A percentile compares a stretch with the other conserved stretches of the same genome.
These are phyloP conservation scores for Colletotrichum sp. DNA, from an alignment of 2,329 filamentous ascomycete species.

Conservation along the genomic window DNA sequence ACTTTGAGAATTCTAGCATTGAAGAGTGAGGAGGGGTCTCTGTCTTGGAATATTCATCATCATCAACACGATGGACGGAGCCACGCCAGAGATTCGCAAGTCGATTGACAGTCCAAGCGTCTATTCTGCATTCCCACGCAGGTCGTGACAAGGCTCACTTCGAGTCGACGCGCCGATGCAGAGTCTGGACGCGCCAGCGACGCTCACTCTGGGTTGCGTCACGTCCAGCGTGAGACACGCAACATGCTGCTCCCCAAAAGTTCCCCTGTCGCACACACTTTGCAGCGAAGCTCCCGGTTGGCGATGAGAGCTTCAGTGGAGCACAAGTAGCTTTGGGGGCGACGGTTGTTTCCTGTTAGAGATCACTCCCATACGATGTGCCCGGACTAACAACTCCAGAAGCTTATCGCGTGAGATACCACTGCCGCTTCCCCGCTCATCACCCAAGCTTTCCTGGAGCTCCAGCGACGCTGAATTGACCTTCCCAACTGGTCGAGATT, in stretches of 20 bases:
- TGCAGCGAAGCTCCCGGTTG: conserved; percentile 4
- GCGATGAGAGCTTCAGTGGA: conserved; percentile 4
- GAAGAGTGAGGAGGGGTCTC: background rate
- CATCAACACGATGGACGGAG: background rate
- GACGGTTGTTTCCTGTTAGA: background rate
- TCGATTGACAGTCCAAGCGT: background rate
- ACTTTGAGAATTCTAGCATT: background rate
- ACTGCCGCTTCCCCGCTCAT: background rate
- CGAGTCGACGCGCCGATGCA: background rate
- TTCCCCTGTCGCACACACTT: background rate
- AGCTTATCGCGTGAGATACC: background rate
- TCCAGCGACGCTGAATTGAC: background rate
- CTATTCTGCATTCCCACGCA: background rate
- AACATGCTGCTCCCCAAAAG: background rate
- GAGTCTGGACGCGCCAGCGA: background rate
- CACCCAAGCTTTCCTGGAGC: conserved; percentile 1
- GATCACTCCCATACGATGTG: rapidly evolving
- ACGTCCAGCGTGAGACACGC: background rate
- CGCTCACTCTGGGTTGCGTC: background rate
- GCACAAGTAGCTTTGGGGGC: background rate
- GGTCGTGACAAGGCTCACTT: background rate
- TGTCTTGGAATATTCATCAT: background rate
- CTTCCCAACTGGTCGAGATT: conserved; percentile 8
- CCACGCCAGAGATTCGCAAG: background rate
- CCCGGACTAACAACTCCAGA: background rate